A percentile compares a stretch with the other conserved stretches of the same genome.
These are phyloP conservation scores for Scutellaria minor DNA, from an alignment of 257 asterid genomes.

Conservation along the genomic window DNA sequence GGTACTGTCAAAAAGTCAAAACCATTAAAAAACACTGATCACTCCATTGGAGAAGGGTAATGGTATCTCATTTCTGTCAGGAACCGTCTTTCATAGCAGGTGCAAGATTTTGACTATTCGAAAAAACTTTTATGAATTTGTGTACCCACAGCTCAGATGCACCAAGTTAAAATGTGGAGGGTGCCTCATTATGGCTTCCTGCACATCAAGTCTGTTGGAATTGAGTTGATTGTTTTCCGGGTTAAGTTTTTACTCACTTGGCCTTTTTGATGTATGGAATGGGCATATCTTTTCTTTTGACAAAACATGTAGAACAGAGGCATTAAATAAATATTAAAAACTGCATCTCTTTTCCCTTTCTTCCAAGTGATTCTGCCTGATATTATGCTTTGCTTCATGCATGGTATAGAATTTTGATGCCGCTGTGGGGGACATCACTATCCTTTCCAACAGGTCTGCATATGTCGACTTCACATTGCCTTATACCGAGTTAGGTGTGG, in stretches of 20 bases:
- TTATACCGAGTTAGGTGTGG: constrained; percentile 47
- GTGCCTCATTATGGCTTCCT: too few species aligned
- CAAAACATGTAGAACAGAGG: background rate
- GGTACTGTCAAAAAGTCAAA: background rate
- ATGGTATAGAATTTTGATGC: constrained; percentile 45
- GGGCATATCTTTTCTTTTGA: background rate
- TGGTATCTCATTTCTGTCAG: too few species aligned
- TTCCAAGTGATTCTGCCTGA: background rate
- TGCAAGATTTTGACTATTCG: too few species aligned
- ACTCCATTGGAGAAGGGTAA: background rate
- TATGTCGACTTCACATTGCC: constrained; percentile 56
- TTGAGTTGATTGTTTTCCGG: background rate
- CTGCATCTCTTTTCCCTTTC: constrained; percentile 1
- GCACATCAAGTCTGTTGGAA: too few species aligned
- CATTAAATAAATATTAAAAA: background rate
- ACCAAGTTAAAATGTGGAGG: too few species aligned
- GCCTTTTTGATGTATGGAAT: background rate
- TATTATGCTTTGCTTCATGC: constrained; percentile 19
- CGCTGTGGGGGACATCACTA: constrained; percentile 50
- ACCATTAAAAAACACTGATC: too few species aligned
- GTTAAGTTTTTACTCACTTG: background rate
- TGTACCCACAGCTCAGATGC: too few species aligned
- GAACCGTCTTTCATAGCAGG: too few species aligned
- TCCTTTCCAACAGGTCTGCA: constrained; percentile 43
- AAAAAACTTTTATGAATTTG: too few species aligned